Base-by-base conservation (phyloP, 768 basidiomycete genomes). In the Trametes coccinea region DNA sequence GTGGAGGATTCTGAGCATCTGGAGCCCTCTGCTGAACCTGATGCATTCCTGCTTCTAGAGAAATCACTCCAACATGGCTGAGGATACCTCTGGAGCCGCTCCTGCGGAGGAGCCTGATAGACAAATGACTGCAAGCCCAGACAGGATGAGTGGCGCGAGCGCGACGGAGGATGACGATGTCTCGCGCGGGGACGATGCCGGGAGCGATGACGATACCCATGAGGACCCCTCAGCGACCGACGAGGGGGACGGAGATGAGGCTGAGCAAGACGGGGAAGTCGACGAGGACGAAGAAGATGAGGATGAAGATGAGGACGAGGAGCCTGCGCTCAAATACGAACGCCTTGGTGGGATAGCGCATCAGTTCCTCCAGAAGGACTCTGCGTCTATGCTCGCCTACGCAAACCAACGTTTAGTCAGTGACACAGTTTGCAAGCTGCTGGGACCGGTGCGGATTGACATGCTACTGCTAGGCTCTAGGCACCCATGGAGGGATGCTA, bases 401-500 rank as follows among this genome's bases (percentile, higher is more conserved):
- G 87, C 89, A 0, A 84, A 85, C 53, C 88, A 88, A 66, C 79
- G 84, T 45, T 77, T 97, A 75, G 95, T 93, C 65, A 61, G 77
- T 73, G 22, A 22, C 1, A 62, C 62, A 13, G 14, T 11, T 31
- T 39, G 7, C 51, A 39, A 9, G 27, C 5, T 16, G 52, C 17
- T 11, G 54, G 14, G 30, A 0, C 29, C 34, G 34, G 34, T 37
- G 63, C 17, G 63, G 33, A 29, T 9, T 61, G 17, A 65, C 33
- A 10, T 59, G 9, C 39, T 6, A 10, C 7, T 60, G 11, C 30
- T 67, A 98, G 95, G 92, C 89, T 29, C 74, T 98, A 40, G 96
- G 95, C 22, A 97, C 96, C 2, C 95, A 98, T 72, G 84, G 83
- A 52, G 96, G 96, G n/a, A 87, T 95, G 64, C 85, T 98, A 3